Base-by-base conservation (phyloP, 345 rosid genomes). In the Boechera retrofracta region DNA sequence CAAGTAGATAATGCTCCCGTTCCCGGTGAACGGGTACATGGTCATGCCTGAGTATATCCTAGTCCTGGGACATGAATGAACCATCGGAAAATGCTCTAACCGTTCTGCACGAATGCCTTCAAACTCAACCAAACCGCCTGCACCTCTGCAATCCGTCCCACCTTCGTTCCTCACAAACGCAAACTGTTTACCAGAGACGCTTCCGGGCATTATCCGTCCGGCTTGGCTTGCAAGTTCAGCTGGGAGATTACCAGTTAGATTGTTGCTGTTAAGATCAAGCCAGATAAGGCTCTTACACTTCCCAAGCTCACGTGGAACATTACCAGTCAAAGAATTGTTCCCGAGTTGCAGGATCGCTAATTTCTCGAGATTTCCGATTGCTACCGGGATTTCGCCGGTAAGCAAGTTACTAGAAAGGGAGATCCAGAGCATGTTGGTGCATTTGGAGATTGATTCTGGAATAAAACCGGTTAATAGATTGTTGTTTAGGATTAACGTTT, bases 81-180 rank as follows among this genome's bases (percentile, higher is more conserved):
- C 88, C 89, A 85, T 91, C 1, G 94, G 91, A 47, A 89, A 88
- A 69, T 73, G 84, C 77, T 89, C 93, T 75, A 94, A 81, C 71
- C 91, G 88, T 59, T 82, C 84, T 6, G 84, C 58, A 42, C 97
- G 89, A 54, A 94, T 87, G 44, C 98, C 98, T 72, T 89, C 90
- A 51, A 91, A 91, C 78, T 94, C 98, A 54, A 91, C 89, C 31
- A 94, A 84, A 48, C 98, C 98, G 16, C 98, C 98, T 56, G 98
- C 98, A 67, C 98, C 98, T 77, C 98, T 85, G 66, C 98, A 94
- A 45, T 92, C 83, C 3, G 98, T 89, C 39, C 98, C 98, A 11
- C 97, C 98, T 83, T 94, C 98, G 61, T 94, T 94, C 80, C 98
- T 87, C 61, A 94, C 94, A 77, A 94, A 94, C 2, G 84, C 94